Evolutionary conservation across 495 filamentous ascomycete species (phyloP).

Genomic region (Wilcoxina mikolae): DNA sequence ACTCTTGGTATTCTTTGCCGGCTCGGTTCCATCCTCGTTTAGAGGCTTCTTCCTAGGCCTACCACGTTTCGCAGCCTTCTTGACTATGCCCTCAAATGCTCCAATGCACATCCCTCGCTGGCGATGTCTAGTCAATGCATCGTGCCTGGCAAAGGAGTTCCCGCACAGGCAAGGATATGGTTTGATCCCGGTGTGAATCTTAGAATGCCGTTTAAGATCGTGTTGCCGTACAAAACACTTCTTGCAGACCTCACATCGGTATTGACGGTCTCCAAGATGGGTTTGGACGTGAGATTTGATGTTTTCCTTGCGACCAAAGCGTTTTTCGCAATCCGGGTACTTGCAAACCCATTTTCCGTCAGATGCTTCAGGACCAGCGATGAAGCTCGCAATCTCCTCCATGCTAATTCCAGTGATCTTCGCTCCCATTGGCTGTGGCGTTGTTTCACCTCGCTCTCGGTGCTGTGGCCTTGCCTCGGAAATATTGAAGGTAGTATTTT

Average conservation of each 20-base stretch:
- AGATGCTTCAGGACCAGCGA: conserved; percentile 58
- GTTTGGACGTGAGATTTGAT: conserved; percentile 97
- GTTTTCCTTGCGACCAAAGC: conserved; percentile 88
- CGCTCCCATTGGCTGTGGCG: conserved; percentile 10
- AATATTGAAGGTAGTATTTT: not conserved
- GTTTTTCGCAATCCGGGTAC: conserved; percentile 64
- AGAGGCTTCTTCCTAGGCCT: conserved; percentile 45
- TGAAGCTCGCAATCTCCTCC: conserved; percentile 75
- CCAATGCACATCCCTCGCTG: conserved; percentile 92
- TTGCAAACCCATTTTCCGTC: conserved; percentile 77
- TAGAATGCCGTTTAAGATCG: conserved; percentile 89
- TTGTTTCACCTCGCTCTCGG: not conserved
- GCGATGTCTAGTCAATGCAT: conserved; percentile 83
- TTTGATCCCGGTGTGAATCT: conserved; percentile 88
- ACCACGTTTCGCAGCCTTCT: conserved; percentile 52
- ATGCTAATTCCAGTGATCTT: conserved; percentile 64
- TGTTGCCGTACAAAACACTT: conserved; percentile 95
- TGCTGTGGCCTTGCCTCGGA: not conserved
- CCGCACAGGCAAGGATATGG: conserved; percentile 84
- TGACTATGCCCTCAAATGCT: conserved; percentile 68
- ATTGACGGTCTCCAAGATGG: conserved; percentile 89
- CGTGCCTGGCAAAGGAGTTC: conserved; percentile 79
- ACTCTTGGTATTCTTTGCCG: not conserved
- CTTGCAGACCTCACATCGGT: conserved; percentile 68
- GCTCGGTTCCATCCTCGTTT: conserved; percentile 19